Evolutionary conservation across 2,329 filamentous ascomycete genomes (phyloP).

Genomic region (Talaromyces sp.): DNA sequence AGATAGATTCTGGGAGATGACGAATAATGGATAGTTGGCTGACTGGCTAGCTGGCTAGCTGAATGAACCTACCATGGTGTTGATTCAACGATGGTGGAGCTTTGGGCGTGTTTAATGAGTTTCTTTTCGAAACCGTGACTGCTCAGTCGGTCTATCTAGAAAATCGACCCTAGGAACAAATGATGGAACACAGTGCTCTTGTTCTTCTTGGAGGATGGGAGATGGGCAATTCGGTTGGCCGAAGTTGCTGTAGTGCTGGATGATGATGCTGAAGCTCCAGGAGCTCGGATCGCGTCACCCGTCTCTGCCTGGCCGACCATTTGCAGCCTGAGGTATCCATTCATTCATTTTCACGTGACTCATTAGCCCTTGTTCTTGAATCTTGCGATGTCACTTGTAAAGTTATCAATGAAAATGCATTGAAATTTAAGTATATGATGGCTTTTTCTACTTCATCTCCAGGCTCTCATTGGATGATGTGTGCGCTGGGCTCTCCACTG

Average conservation of each 20-base stretch:
- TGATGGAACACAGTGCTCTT: background rate
- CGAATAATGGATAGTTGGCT: too few species aligned
- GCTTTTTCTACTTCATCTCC: background rate
- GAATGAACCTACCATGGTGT: slow-evolving; percentile 10
- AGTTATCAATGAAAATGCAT: background rate
- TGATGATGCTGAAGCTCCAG: slow-evolving; percentile 3
- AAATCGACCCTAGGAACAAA: background rate
- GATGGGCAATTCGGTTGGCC: background rate
- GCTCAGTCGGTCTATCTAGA: background rate
- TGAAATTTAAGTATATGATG: background rate
- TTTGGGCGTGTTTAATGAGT: background rate
- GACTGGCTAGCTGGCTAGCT: background rate
- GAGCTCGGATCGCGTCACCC: slow-evolving; percentile 18
- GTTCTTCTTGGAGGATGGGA: background rate
- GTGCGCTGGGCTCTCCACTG: background rate
- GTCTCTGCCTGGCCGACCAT: slow-evolving; percentile 12
- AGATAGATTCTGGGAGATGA: background rate
- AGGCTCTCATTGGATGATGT: background rate
- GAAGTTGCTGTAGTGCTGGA: slow-evolving; percentile 1
- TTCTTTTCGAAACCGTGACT: background rate
- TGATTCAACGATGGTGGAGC: slow-evolving; percentile 3
- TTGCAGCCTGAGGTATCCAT: slow-evolving; percentile 12
- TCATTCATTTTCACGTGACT: slow-evolving; percentile 6
- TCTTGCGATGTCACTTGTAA: background rate
- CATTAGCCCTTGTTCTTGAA: background rate